Conservation (phyloP, 2,329 filamentous ascomycete species). For the Ceratocystis papillata region DNA sequence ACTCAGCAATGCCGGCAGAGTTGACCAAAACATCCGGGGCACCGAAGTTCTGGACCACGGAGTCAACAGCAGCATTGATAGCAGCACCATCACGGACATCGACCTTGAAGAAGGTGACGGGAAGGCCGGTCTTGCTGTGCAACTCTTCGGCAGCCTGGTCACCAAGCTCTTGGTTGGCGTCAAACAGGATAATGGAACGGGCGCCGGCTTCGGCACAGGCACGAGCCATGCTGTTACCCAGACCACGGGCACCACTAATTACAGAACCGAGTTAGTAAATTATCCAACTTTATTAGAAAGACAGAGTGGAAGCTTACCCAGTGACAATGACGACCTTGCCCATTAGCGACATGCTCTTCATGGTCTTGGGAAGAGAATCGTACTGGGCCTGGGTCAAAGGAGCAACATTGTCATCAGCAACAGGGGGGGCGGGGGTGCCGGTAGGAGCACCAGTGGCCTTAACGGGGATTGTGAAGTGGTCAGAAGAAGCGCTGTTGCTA, state of each 20-base stretch:
- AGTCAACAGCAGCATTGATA: constrained; percentile 58
- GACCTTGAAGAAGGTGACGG: constrained; percentile 67
- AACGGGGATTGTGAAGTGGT: constrained; percentile 48
- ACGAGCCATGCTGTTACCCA: constrained; percentile 70
- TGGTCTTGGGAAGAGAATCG: constrained; percentile 49
- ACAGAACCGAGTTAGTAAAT: constrained; percentile 8
- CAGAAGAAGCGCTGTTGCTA: constrained; percentile 32
- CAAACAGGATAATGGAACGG: constrained; percentile 62
- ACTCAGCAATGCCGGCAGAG: constrained; percentile 65
- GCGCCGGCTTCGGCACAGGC: constrained; percentile 67
- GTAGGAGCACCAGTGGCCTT: constrained; percentile 37
- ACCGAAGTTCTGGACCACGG: constrained; percentile 56
- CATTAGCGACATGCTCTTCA: constrained; percentile 58
- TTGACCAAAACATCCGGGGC: constrained; percentile 66
- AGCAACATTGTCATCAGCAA: constrained; percentile 39
- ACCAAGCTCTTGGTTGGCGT: constrained; percentile 64
- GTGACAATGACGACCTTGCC: constrained; percentile 64
- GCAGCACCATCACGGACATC: constrained; percentile 62
- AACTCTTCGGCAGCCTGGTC: constrained; percentile 59
- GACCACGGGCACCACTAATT: constrained; percentile 57
- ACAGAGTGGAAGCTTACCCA: constrained; percentile 40
- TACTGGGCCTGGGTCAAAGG: constrained; percentile 46
- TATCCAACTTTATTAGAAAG: neutral
- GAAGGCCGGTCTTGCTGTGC: constrained; percentile 59
- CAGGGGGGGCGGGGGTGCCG: constrained; percentile 33